Base-by-base conservation (phyloP, 106 monocot genomes). In the Iris macrosiphon region DNA sequence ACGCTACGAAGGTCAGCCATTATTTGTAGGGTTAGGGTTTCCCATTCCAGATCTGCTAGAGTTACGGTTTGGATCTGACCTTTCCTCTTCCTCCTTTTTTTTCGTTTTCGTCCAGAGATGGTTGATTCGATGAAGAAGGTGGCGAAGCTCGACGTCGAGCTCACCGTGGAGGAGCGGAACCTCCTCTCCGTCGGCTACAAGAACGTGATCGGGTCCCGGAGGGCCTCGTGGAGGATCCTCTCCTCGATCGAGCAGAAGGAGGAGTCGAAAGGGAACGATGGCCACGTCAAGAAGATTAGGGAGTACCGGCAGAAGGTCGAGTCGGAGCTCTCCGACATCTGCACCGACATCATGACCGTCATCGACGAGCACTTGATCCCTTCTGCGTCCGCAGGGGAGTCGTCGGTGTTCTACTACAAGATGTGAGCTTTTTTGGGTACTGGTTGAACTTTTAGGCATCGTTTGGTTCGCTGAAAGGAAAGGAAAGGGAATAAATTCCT, bases 1-100 rank as follows among this genome's bases (percentile, higher is more conserved):
- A 65, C 87, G 87, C 49, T 66, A 66, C 34, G 65, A 66, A n/a
- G 65, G 65, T 55, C 40, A 21, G 24, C n/a, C n/a, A n/a, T n/a
- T n/a, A n/a, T n/a, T n/a, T n/a, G n/a, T n/a, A 25, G 47, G 47
- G 47, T 48, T 25, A 48, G 47, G 47, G 47, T 48, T n/a, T n/a
- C n/a, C n/a, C n/a, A n/a, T n/a, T n/a, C n/a, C n/a, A n/a, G n/a
- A n/a, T n/a, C n/a, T n/a, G n/a, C n/a, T n/a, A n/a, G n/a, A n/a
- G n/a, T n/a, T n/a, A n/a, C n/a, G n/a, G n/a, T 48, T 48, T 48
- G 34, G 47, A 48, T 48, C 23, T 17, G 9, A 48, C 25, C 47
- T 25, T 2, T 25, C 25, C 1, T 0, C 7, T 48, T 48, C 25
- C 9, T 35, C 10, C 7, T 6, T 24, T 21, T 13, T 22, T 7